Percentiles rank a stretch among this genome's conserved stretches.
Evolutionary conservation across 2,329 filamentous ascomycete species (phyloP).

Genomic region (Cercospora sesami): DNA sequence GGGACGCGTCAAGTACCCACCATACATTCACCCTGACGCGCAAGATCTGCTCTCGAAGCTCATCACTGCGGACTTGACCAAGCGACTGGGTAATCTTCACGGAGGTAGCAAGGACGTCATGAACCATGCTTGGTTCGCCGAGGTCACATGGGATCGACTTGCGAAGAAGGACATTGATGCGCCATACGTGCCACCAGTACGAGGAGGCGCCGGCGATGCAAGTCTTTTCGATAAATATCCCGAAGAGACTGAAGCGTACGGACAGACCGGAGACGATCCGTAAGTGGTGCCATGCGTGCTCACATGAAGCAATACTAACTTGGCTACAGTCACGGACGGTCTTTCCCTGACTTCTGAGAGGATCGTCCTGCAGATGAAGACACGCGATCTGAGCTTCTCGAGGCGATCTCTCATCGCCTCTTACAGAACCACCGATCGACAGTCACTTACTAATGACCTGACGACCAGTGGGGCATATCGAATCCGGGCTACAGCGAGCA

Average conservation of each 20-base stretch:
- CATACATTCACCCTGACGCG: constrained; percentile 91
- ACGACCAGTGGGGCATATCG: constrained; percentile 9
- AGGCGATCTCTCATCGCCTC: constrained; percentile 5
- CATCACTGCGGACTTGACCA: constrained; percentile 92
- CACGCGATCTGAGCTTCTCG: constrained; percentile 2
- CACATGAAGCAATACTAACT: constrained; percentile 20
- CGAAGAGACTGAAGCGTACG: constrained; percentile 93
- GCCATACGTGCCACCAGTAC: constrained; percentile 93
- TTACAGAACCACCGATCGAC: constrained; percentile 10
- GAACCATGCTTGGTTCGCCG: constrained; percentile 91
- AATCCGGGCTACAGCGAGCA: constrained; percentile 7
- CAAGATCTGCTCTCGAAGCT: constrained; percentile 88
- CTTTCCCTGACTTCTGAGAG: constrained; percentile 71
- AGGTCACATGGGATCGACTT: constrained; percentile 95
- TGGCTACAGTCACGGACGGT: constrained; percentile 63
- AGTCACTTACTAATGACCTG: constrained; percentile 1
- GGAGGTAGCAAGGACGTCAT: constrained; percentile 90
- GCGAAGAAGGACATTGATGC: constrained; percentile 97
- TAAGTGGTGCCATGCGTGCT: constrained; percentile 55
- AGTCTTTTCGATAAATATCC: constrained; percentile 98
- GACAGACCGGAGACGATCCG: constrained; percentile 76
- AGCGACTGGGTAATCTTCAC: constrained; percentile 90
- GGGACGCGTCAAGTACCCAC: constrained; percentile 92
- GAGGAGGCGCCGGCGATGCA: constrained; percentile 89
- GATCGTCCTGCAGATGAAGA: background rate